phyloP scores from a whole-genome alignment of 768 basidiomycete genomes.

The Coprinopsis cinerea region DNA sequence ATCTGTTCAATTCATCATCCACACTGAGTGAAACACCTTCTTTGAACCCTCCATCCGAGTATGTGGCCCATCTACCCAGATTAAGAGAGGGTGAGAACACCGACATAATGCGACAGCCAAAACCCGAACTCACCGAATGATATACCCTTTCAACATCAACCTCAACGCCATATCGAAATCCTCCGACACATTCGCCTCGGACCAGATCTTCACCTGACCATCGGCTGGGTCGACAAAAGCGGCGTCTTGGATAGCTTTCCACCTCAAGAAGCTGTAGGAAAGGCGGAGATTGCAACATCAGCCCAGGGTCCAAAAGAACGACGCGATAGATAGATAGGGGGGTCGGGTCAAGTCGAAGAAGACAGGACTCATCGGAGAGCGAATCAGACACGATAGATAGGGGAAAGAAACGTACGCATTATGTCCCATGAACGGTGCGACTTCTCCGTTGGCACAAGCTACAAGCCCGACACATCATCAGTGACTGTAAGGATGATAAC shows the following conservation, averaged over 20 bases:
- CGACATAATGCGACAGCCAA: not conserved
- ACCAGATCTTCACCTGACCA: slow-evolving; percentile 69
- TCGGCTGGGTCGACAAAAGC: slow-evolving; percentile 63
- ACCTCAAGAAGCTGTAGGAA: slow-evolving; percentile 47
- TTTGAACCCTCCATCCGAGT: slow-evolving; percentile 80
- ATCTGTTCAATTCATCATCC: slow-evolving; percentile 85
- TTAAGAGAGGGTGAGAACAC: not conserved
- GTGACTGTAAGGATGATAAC: slow-evolving; percentile 13
- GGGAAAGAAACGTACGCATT: slow-evolving; percentile 43
- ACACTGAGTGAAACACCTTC: slow-evolving; percentile 86
- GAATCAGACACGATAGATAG: not conserved
- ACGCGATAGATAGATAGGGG: not conserved
- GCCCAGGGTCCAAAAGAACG: too few relatives aligned
- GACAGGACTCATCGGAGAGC: slow-evolving; percentile 25
- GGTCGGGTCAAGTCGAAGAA: too few relatives aligned
- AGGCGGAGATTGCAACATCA: not conserved
- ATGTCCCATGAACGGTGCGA: slow-evolving; percentile 80
- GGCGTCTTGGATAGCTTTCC: slow-evolving; percentile 83
- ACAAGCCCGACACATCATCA: slow-evolving; percentile 11
- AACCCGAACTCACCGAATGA: slow-evolving; percentile 42
- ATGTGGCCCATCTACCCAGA: slow-evolving; percentile 66
- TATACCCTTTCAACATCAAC: slow-evolving; percentile 56
- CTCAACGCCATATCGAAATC: slow-evolving; percentile 79
- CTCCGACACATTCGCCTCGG: slow-evolving; percentile 71
- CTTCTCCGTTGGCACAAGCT: slow-evolving; percentile 77